Evolutionary conservation across 169 alveolate genomes (phyloP).

Genomic region (Besnoitia besnoiti): DNA sequence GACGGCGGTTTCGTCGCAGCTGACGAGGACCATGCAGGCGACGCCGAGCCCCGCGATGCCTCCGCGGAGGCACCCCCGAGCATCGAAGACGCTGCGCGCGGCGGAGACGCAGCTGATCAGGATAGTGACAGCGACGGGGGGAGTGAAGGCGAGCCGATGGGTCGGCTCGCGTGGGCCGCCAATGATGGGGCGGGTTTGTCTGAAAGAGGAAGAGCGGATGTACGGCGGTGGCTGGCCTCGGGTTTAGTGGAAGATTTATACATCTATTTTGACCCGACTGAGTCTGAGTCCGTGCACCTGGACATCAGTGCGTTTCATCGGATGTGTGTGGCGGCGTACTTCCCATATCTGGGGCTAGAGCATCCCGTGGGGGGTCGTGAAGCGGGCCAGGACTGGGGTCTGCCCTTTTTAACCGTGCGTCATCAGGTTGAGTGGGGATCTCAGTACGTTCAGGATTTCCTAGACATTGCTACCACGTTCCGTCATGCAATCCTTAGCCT

Average conservation of each 20-base stretch:
- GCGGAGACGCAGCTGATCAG: neutral
- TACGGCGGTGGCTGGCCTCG: neutral
- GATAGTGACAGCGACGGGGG: neutral
- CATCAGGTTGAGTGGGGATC: neutral
- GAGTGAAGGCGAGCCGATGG: neutral
- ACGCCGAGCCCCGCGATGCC: no score
- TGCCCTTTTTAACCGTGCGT: neutral
- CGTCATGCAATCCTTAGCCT: neutral
- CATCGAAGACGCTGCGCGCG: neutral
- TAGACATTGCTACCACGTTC: constrained; percentile 16
- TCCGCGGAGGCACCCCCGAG: neutral
- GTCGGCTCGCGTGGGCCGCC: neutral
- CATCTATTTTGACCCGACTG: neutral
- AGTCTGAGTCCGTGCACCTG: neutral
- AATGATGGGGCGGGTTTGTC: neutral
- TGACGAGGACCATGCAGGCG: no score
- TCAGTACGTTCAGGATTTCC: neutral
- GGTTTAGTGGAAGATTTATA: neutral
- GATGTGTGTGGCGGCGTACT: neutral
- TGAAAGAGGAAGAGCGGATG: neutral
- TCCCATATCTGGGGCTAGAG: neutral
- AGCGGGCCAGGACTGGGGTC: constrained; percentile 28
- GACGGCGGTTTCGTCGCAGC: no score
- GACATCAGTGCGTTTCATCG: neutral
- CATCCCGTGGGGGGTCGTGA: neutral